Conservation (phyloP, 768 basidiomycete genomes). For the Kwoniella pini region DNA sequence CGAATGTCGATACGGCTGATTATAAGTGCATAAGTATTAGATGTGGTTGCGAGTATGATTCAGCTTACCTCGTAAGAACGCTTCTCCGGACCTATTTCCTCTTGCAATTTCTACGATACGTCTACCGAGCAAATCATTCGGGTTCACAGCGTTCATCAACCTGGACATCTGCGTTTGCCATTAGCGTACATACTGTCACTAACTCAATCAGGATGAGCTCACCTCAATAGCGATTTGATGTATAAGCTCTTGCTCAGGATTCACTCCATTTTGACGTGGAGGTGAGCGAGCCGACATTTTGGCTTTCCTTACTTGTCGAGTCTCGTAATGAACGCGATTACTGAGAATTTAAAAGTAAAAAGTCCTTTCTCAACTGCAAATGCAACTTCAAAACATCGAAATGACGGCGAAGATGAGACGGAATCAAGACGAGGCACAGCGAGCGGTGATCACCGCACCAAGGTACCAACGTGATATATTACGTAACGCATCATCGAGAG, state of each 20-base stretch:
- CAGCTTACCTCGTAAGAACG: constrained; percentile 68
- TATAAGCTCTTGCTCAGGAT: constrained; percentile 40
- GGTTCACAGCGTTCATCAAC: constrained; percentile 74
- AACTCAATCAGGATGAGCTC: constrained; percentile 11
- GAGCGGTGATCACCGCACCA: no score
- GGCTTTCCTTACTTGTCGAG: no score
- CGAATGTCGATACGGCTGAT: constrained; percentile 75
- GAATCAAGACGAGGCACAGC: no score
- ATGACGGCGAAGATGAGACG: no score
- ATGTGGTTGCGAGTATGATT: no score
- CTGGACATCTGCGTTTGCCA: constrained; percentile 65
- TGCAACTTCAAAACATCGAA: constrained; percentile 1
- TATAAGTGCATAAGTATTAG: not conserved
- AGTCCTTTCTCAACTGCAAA: not conserved
- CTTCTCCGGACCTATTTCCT: constrained; percentile 62
- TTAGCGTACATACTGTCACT: not conserved
- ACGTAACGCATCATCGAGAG: not conserved
- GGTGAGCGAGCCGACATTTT: constrained; percentile 30
- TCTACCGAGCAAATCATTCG: constrained; percentile 77
- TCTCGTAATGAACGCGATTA: no score
- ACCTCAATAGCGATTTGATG: constrained; percentile 55
- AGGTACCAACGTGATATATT: not conserved
- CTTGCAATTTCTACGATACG: constrained; percentile 79
- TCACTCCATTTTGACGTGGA: not conserved
- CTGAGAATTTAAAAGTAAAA: no score